Evolutionary conservation across 192 early-diverging fungal species (phyloP).

Genomic region (Umbelopsis sp.): DNA sequence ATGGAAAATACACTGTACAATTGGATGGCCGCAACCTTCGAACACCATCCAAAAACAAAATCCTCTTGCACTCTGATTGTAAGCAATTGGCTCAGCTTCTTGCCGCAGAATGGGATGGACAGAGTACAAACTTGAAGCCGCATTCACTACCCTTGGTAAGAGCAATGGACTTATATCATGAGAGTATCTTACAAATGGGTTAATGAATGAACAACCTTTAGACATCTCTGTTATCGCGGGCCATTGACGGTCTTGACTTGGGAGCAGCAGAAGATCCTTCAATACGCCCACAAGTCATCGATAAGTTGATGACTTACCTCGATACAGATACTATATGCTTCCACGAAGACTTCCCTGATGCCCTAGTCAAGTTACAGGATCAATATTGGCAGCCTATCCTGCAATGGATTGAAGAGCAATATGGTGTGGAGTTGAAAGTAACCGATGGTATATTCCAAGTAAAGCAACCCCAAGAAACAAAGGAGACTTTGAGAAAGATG

Average conservation of each 20-base stretch:
- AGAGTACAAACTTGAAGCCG: constrained; percentile 73
- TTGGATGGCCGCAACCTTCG: constrained; percentile 84
- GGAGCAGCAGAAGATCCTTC: constrained; percentile 36
- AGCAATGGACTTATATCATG: neutral
- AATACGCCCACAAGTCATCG: constrained; percentile 65
- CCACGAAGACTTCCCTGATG: constrained; percentile 77
- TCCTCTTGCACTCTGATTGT: constrained; percentile 62
- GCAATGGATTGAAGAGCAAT: constrained; percentile 68
- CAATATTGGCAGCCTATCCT: constrained; percentile 81
- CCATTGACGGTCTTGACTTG: constrained; percentile 73
- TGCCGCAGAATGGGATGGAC: constrained; percentile 94
- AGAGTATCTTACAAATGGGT: neutral
- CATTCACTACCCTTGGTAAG: constrained; percentile 86
- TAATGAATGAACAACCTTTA: constrained; percentile 26
- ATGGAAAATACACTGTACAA: constrained; percentile 52
- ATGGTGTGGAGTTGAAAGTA: constrained; percentile 67
- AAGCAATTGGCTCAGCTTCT: constrained; percentile 76
- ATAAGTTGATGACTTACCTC: constrained; percentile 77
- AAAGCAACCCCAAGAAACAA: constrained; percentile 64
- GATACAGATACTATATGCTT: constrained; percentile 92
- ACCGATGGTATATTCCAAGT: constrained; percentile 73
- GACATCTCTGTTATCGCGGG: constrained; percentile 87
- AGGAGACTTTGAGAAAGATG: constrained; percentile 53
- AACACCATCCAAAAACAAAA: constrained; percentile 74
- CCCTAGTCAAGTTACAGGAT: constrained; percentile 79